These are phyloP conservation scores for Ceratopteris richardii DNA, from an alignment of 75 land plant species.

Conservation along the genomic window DNA sequence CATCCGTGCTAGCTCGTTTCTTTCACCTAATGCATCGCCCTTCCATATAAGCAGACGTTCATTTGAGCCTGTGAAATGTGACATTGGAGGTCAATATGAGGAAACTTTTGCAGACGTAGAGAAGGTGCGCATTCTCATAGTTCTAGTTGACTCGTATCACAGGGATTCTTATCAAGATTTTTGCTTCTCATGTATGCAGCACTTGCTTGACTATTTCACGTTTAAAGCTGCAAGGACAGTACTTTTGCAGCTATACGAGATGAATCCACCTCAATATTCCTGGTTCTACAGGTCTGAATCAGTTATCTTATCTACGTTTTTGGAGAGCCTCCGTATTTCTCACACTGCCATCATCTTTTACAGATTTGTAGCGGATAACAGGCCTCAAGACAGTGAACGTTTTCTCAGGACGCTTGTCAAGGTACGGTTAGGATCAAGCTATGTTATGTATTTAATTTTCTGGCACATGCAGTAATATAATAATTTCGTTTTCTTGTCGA, in stretches of 20 bases:
- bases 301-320: too few relatives aligned
- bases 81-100: conserved; percentile 82
- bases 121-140: conserved; percentile 32
- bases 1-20: neutral
- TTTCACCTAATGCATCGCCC: too few relatives aligned
- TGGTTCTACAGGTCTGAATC: conserved; percentile 96
- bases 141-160: neutral
- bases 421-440: too few relatives aligned
- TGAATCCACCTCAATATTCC: conserved; percentile 83
- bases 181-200: too few relatives aligned
- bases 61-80: conserved; percentile 28
- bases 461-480: too few relatives aligned
- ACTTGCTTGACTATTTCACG: conserved; percentile 84
- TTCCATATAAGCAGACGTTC: neutral
- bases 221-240: conserved; percentile 91
- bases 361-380: conserved; percentile 68
- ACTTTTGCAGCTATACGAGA: conserved; percentile 86
- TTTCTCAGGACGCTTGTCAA: conserved; percentile 75
- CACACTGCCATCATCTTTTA: neutral
- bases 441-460: too few relatives aligned
- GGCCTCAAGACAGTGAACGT: conserved; percentile 74
- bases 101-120: conserved; percentile 78
- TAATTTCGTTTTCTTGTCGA: neutral
- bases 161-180: too few relatives aligned
- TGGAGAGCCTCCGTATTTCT: too few relatives aligned